These are phyloP conservation scores for Acanthochlamys bracteata DNA, from an alignment of 106 monocot genomes.

Conservation along the genomic window DNA sequence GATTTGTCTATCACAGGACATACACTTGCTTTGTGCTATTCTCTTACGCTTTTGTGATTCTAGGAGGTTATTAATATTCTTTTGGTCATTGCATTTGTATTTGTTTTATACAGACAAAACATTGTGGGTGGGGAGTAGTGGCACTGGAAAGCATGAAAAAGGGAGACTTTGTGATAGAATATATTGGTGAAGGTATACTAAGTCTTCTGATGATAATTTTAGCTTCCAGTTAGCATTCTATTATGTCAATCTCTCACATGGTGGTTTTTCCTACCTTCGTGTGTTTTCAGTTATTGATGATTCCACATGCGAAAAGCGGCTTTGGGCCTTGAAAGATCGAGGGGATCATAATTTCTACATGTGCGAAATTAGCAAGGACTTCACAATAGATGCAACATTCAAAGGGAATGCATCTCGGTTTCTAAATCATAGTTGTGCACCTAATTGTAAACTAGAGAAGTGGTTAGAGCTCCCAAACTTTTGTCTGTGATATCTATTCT, in stretches of 20 bases:
- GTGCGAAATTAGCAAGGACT: conserved; percentile 91
- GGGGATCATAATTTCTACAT: conserved; percentile 92
- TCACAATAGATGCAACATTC: conserved; percentile 96
- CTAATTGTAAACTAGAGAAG: conserved; percentile 96
- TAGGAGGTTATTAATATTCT: no score
- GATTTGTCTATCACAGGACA: no score
- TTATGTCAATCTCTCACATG: no score
- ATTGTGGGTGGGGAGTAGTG: conserved; percentile 93
- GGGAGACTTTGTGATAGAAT: conserved; percentile 91
- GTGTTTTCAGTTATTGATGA: conserved; percentile 92
- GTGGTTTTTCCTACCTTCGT: no score
- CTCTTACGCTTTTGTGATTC: no score
- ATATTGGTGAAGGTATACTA: conserved; percentile 89
- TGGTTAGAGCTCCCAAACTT: conserved; percentile 40
- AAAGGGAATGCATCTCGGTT: conserved; percentile 94
- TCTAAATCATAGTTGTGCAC: conserved; percentile 93
- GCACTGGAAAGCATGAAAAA: conserved; percentile 61
- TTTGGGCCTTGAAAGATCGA: conserved; percentile 90
- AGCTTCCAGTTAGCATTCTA: no score
- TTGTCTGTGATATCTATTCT: no score
- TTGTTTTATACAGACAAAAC: conserved; percentile 50
- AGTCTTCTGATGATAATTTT: no score
- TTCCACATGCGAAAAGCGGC: conserved; percentile 80
- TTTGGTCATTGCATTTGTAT: neutral
- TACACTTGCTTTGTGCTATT: no score